These are phyloP conservation scores for Oxyria digyna DNA, from an alignment of 148 eudicot species.

Conservation along the genomic window DNA sequence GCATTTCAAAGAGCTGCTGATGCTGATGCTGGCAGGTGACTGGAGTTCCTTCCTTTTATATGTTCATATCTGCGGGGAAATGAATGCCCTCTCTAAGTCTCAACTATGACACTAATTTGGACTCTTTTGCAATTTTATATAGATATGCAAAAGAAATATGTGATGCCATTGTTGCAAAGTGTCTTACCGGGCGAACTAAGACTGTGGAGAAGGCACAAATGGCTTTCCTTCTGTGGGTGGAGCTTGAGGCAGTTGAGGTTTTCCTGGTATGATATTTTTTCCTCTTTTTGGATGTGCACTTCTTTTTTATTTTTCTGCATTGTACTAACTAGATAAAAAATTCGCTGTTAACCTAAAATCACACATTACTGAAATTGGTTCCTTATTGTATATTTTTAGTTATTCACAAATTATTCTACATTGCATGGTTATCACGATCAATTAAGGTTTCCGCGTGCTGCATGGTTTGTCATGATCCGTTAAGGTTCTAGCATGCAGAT, in stretches of 20 bases:
- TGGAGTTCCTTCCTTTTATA: conserved; percentile 10
- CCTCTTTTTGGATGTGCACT: not conserved
- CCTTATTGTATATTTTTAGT: not conserved
- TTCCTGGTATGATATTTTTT: conserved; percentile 53
- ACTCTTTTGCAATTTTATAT: not conserved
- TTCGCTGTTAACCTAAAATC: not conserved
- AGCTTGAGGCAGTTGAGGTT: conserved; percentile 86
- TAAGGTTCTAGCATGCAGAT: not conserved
- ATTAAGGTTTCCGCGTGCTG: not conserved
- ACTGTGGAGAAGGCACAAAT: conserved; percentile 95
- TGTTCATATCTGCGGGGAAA: not conserved
- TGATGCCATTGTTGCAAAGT: conserved; percentile 81
- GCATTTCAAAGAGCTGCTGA: conserved; percentile 78
- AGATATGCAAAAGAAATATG: conserved; percentile 92
- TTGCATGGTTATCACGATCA: not conserved
- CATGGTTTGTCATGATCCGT: not conserved
- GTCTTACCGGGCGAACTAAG: conserved; percentile 89
- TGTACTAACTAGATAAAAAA: not conserved
- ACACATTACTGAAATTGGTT: not conserved
- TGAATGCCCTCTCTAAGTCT: not conserved
- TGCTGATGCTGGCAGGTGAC: conserved; percentile 82
- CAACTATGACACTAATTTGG: conserved; percentile 5
- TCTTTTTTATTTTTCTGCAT: not conserved
- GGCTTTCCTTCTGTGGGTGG: conserved; percentile 86
- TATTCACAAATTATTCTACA: not conserved